A percentile compares a stretch with the other conserved stretches of the same genome.
These are phyloP conservation scores for Trebouxia sp. DNA, from an alignment of 139 green algal species.

Conservation along the genomic window DNA sequence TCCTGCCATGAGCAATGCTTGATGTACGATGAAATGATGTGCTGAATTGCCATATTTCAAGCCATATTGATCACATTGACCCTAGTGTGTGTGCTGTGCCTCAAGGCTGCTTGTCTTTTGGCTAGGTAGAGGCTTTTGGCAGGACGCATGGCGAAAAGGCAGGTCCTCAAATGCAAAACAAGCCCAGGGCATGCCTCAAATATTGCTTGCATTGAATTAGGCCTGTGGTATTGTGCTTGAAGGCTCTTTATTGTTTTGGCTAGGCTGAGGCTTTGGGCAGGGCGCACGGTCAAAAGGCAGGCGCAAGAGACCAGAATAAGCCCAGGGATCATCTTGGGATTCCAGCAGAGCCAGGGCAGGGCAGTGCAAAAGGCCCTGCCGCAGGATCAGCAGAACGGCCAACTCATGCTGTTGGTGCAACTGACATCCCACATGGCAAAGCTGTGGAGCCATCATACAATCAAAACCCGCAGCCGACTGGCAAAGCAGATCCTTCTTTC, in stretches of 20 bases:
- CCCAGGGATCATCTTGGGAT: neutral
- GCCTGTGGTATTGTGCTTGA: too few species aligned
- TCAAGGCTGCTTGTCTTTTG: too few species aligned
- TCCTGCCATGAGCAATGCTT: too few species aligned
- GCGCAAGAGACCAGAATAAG: neutral
- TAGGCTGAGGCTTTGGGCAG: neutral
- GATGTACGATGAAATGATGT: too few species aligned
- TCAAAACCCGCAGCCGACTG: neutral
- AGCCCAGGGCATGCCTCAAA: too few species aligned
- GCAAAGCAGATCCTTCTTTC: neutral
- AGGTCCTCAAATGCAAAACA: neutral
- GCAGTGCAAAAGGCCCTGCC: neutral
- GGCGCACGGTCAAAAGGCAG: neutral
- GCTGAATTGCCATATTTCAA: too few species aligned
- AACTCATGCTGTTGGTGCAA: neutral
- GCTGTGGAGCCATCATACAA: neutral
- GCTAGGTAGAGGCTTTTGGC: neutral
- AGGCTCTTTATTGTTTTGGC: too few species aligned
- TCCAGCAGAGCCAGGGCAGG: neutral
- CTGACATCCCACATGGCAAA: neutral
- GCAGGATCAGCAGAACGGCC: neutral
- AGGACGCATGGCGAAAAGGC: neutral
- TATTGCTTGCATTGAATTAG: too few species aligned
- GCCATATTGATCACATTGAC: too few species aligned
- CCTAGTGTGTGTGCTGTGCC: too few species aligned